Conservation (phyloP, 345 rosid species). For the Luvunga scandens region DNA sequence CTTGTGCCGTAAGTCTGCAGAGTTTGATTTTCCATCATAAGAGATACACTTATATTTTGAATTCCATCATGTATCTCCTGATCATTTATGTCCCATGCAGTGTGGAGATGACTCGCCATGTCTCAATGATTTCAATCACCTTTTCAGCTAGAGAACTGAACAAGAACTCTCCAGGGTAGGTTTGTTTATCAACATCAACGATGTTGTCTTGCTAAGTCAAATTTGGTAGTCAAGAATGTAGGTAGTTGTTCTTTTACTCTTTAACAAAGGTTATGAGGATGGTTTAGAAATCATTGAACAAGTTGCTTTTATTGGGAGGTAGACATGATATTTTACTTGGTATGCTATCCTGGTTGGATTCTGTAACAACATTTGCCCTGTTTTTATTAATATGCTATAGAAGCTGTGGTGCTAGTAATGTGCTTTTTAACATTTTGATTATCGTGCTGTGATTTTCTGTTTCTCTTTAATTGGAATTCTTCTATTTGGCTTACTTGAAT, state of each 20-base stretch:
- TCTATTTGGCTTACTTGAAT: neutral
- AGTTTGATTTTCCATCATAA: neutral
- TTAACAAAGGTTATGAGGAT: neutral
- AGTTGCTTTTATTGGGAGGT: neutral
- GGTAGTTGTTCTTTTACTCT: neutral
- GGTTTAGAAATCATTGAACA: neutral
- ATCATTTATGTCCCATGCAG: slow-evolving; percentile 46
- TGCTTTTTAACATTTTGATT: neutral
- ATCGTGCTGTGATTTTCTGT: neutral
- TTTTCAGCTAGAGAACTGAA: slow-evolving; percentile 72
- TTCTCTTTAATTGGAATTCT: neutral
- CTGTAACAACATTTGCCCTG: neutral
- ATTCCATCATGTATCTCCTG: neutral
- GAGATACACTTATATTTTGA: neutral
- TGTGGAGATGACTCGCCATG: slow-evolving; percentile 91
- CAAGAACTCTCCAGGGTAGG: slow-evolving; percentile 78
- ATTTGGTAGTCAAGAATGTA: neutral
- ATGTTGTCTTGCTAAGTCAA: neutral
- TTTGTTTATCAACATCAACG: neutral
- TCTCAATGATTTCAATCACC: slow-evolving; percentile 90
- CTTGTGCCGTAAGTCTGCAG: slow-evolving; percentile 65
- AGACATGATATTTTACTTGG: neutral
- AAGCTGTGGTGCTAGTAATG: neutral
- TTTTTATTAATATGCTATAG: neutral
- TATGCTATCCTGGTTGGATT: neutral